Base-by-base conservation (phyloP, 2,329 filamentous ascomycete genomes). In the Gnomoniopsis sp. region DNA sequence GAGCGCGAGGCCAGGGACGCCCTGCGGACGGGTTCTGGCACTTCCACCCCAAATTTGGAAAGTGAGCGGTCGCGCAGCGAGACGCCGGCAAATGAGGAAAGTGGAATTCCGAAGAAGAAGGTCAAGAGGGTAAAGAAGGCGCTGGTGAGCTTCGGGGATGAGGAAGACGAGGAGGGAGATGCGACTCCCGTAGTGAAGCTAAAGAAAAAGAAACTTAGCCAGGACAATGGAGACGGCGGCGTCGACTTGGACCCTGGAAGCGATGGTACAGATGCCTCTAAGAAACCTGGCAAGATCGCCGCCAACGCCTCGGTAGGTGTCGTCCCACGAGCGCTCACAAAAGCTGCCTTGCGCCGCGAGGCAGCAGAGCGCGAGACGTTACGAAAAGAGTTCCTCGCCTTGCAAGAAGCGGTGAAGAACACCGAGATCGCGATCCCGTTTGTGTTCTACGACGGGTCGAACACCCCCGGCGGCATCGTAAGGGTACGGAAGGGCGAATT, bases 391-490 rank as follows among this genome's bases (percentile, higher is more conserved):
- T 99, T 96, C 67, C 72, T 96, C 49, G 79, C 79, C 11, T 83
- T 93, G 59, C 95, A 97, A 70, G 91, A 96, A 62, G 85, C 87
- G 0, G 89, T 98, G 64, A 96, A 96, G 75, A 85, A 86, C 21
- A 93, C 92, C 10, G 93, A 97, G 69, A 90, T 99, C 56, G 82
- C 89, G 17, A 88, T 99, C 34, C 95, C 95, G 0, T 99, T 98
- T 72, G 91, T 98, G 3, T 98, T 98, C 71, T 98, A 97, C 75
- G 93, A 98, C 66, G 95, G 95, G 17, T 91, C 91, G 22, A 93
- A 96, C 71, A 89, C 90, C 12, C 90, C 93, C 0, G 91, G 92
- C 17, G 93, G 93, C 1, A 83, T 83, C 15, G 93, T 93, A 50
- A 87, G 88, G 60, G 84, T 98, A 53, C 96, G 92, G 73, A 99